Base-by-base conservation (phyloP, 129 eudicot species). In the Calendula officinalis region DNA sequence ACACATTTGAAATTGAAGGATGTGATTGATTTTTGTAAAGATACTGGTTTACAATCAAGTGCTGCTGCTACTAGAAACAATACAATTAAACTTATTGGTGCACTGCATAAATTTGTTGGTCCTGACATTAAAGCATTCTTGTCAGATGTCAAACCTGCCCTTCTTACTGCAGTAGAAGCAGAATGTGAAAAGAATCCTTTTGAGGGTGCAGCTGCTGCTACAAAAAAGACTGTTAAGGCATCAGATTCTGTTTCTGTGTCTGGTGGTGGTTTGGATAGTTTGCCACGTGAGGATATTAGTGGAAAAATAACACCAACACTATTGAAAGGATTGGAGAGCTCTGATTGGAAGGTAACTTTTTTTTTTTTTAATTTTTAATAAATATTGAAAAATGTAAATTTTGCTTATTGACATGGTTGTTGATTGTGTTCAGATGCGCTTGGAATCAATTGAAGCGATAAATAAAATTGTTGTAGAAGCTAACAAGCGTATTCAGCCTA, bases 281-380 rank as follows among this genome's bases (percentile, higher is more conserved):
- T 94, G 76, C 99, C 99, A 65, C 99, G 97, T 60, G 99, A 94
- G 88, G 99, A 94, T 75, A 84, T 94, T 60, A 94, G 99, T 80
- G 94, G 78, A 75, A 94, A 86, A 83, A 75, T 94, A 65, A 94
- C 99, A 14, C 95, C 99, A 34, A 43, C 75, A 4, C 76, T 94
- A 64, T 71, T 94, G 39, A 94, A 94, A 78, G 89, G 96, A 59
- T 79, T 94, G 67, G 99, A 94, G 77, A 89, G 99, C 72, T 74
- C 95, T 32, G 99, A 94, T 62, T 94, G 99, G 99, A 94, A 89
- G 99, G 99, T 94, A 46, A 43, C 45, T n/a, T 17, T 32, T 36
- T n/a, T n/a, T n/a, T n/a, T 22, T 1, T 22, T 22, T 22, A 22
- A 0, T 22, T 22, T 22, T 22, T 22, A 22, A 0, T 22, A 22